phyloP scores from a whole-genome alignment of 2,329 filamentous ascomycete species.

The Colletotrichum plurivorum region DNA sequence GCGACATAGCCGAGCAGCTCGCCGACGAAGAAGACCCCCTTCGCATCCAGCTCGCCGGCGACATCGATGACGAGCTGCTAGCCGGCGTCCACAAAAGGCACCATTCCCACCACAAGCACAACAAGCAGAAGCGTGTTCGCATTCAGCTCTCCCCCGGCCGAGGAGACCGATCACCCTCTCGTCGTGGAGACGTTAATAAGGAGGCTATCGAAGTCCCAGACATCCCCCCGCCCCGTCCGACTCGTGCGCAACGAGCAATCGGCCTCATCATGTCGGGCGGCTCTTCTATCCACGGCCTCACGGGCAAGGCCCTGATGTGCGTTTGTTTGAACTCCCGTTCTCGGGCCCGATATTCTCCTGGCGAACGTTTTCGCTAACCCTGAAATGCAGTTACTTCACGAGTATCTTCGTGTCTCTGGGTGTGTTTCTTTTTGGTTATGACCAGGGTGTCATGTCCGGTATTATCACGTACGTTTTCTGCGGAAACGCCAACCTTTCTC shows the following conservation, averaged over 20 bases:
- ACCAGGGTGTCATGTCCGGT: slow-evolving; percentile 90
- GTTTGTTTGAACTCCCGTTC: slow-evolving; percentile 50
- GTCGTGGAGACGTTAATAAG: slow-evolving; percentile 68
- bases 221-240: slow-evolving; percentile 73
- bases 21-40: slow-evolving; percentile 89
- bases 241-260: slow-evolving; percentile 78
- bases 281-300: slow-evolving; percentile 88
- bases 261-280: slow-evolving; percentile 90
- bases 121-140: slow-evolving; percentile 75
- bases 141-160: slow-evolving; percentile 69
- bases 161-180: slow-evolving; percentile 52
- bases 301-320: slow-evolving; percentile 94
- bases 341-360: slow-evolving; percentile 23
- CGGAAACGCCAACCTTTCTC: too few relatives aligned
- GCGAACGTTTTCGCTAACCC: slow-evolving; percentile 38
- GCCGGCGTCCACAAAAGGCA: slow-evolving; percentile 63
- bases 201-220: slow-evolving; percentile 88
- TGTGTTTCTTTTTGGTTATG: slow-evolving; percentile 91
- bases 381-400: slow-evolving; percentile 83
- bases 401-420: slow-evolving; percentile 91
- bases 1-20: slow-evolving; percentile 93
- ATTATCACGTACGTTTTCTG: slow-evolving; percentile 71
- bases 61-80: slow-evolving; percentile 74
- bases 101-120: slow-evolving; percentile 52
- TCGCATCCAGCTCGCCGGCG: slow-evolving; percentile 76